These are phyloP conservation scores for Cercophora scortea DNA, from an alignment of 495 filamentous ascomycete genomes.

Conservation along the genomic window DNA sequence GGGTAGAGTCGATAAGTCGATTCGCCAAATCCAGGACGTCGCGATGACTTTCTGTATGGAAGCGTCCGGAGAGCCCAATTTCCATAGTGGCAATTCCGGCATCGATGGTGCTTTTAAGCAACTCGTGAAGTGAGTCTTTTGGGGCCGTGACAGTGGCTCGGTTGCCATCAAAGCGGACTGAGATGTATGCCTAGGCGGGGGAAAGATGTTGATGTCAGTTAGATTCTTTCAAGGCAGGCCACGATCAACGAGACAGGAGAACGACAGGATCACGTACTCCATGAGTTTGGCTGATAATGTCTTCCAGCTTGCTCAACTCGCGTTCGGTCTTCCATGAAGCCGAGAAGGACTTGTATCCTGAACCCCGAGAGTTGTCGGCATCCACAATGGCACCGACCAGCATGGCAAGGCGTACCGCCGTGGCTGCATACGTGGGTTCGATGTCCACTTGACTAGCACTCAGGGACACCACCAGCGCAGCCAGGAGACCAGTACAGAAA, in stretches of 20 bases:
- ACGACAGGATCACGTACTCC: background rate
- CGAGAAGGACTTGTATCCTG: background rate
- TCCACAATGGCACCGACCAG: constrained; percentile 26
- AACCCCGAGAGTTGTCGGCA: constrained; percentile 10
- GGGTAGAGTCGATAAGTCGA: no score
- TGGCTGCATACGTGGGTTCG: no score
- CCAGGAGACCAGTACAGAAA: no score
- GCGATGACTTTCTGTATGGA: no score
- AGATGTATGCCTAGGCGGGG: background rate
- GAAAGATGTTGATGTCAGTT: background rate
- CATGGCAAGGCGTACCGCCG: constrained; percentile 9
- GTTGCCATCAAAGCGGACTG: background rate
- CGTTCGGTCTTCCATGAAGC: background rate
- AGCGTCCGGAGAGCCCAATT: no score
- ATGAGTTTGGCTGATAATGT: background rate
- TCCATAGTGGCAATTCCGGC: no score
- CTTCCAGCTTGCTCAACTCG: background rate
- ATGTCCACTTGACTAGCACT: no score
- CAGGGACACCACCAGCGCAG: no score
- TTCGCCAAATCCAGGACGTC: no score
- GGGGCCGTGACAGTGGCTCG: no score
- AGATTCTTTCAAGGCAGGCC: background rate
- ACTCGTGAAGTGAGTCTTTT: no score
- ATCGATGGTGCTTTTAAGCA: no score
- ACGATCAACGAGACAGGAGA: background rate